Evolutionary conservation across 441 rosid species (phyloP).

Genomic region (Populus trichocarpa): DNA sequence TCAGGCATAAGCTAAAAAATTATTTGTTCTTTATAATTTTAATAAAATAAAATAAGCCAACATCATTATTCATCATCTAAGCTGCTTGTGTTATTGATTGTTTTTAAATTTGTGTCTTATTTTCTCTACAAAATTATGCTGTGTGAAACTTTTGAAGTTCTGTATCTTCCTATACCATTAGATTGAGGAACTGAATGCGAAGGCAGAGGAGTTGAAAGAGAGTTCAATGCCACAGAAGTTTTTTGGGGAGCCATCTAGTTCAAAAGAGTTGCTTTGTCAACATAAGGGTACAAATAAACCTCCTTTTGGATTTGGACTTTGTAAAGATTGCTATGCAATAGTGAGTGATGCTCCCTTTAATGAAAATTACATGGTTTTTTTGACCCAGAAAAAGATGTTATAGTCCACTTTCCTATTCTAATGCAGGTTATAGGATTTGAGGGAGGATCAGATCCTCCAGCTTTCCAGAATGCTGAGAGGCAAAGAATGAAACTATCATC

Average conservation of each 20-base stretch:
- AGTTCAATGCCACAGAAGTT: conserved; percentile 26
- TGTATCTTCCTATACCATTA: conserved; percentile 26
- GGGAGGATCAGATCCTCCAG: conserved; percentile 93
- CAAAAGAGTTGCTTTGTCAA: conserved; percentile 54
- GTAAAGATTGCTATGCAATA: conserved; percentile 58
- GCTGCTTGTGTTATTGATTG: background rate
- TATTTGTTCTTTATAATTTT: too few species aligned
- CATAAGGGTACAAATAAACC: conserved; percentile 55
- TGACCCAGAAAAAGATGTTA: background rate
- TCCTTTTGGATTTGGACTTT: conserved; percentile 69
- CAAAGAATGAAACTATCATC: conserved; percentile 54
- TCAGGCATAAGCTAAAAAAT: background rate
- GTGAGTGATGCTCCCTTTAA: conserved; percentile 34
- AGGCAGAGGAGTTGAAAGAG: conserved; percentile 47
- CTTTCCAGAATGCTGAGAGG: conserved; percentile 81
- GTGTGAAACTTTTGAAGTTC: background rate
- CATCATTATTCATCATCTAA: background rate
- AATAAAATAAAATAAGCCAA: background rate
- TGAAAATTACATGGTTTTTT: background rate
- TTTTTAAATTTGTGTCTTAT: background rate
- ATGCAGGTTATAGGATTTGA: conserved; percentile 80
- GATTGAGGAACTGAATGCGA: conserved; percentile 74
- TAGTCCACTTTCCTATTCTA: conserved; percentile 5
- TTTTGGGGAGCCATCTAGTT: conserved; percentile 25
- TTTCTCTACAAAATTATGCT: background rate